phyloP scores from a whole-genome alignment of 371 early-diverging fungal species.

The Mortierella sp. region DNA sequence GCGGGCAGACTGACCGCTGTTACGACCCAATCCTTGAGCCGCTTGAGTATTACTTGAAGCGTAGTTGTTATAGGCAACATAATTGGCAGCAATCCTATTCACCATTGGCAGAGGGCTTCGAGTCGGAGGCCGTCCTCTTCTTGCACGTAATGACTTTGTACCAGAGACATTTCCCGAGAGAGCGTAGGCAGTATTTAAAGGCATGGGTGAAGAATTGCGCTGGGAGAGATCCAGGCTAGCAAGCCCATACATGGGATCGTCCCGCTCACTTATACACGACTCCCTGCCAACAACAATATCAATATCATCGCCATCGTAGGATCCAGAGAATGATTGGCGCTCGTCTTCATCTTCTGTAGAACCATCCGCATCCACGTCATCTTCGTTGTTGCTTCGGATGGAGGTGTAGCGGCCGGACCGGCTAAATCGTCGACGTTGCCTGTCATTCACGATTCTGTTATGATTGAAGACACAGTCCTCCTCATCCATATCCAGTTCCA shows the following conservation, averaged over 20 bases:
- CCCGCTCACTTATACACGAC: conserved; percentile 49
- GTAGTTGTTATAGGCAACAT: conserved; percentile 53
- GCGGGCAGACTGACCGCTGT: conserved; percentile 26
- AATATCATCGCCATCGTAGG: conserved; percentile 42
- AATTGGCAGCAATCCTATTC: conserved; percentile 45
- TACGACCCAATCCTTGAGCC: conserved; percentile 47
- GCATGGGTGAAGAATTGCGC: conserved; percentile 52
- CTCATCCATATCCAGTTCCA: conserved; percentile 30
- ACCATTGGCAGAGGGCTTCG: conserved; percentile 41
- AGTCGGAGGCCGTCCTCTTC: conserved; percentile 38
- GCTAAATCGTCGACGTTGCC: conserved; percentile 21
- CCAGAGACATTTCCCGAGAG: conserved; percentile 14
- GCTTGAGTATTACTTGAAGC: conserved; percentile 51
- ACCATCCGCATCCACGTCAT: conserved; percentile 40
- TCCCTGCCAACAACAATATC: conserved; percentile 47
- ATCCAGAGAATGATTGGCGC: conserved; percentile 41
- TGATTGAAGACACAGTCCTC: conserved; percentile 15
- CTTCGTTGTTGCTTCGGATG: conserved; percentile 27
- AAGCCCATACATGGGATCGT: conserved; percentile 49
- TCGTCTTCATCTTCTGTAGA: conserved; percentile 50
- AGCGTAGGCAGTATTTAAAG: conserved; percentile 33
- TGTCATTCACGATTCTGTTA: conserved; percentile 3
- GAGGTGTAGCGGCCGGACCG: conserved; percentile 29
- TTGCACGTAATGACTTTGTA: conserved; percentile 20
- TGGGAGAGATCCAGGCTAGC: conserved; percentile 47